Evolutionary conservation across 1,284 basidiomycete species (phyloP).

Genomic region (Thelephora terrestris): DNA sequence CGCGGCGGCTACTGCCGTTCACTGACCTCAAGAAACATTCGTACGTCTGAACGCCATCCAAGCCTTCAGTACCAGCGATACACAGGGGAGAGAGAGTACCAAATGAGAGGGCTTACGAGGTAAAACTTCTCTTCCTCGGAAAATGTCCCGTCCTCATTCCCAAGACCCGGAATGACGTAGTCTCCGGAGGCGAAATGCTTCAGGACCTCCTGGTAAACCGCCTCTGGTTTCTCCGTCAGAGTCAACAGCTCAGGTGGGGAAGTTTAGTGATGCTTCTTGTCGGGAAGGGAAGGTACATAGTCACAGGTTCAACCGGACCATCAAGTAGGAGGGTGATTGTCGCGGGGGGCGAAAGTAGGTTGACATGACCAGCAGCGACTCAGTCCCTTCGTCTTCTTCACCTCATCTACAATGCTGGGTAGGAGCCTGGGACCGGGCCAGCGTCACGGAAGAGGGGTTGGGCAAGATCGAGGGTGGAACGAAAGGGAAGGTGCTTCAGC

Average conservation of each 20-base stretch:
- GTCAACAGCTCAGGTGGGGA: neutral
- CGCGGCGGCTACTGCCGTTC: no score
- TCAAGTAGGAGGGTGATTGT: no score
- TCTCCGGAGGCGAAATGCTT: conserved; percentile 44
- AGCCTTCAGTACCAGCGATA: neutral
- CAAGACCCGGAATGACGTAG: conserved; percentile 41
- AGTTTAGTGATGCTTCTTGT: neutral
- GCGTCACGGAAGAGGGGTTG: no score
- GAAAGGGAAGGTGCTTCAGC: no score
- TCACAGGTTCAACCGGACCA: neutral
- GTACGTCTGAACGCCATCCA: conserved; percentile 31
- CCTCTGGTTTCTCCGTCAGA: conserved; percentile 38
- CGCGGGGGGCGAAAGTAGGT: no score
- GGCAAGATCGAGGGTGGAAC: no score
- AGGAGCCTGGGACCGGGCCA: no score
- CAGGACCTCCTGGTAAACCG: conserved; percentile 45
- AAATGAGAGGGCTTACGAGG: conserved; percentile 49
- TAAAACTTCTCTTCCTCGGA: conserved; percentile 65
- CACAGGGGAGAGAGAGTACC: neutral
- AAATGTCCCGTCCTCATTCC: conserved; percentile 34
- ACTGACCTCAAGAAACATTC: conserved; percentile 59
- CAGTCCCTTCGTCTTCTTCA: no score
- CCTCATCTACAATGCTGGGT: no score
- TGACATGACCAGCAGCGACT: no score
- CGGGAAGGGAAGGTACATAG: neutral